These are phyloP conservation scores for Backusella psychrophila DNA, from an alignment of 192 early-diverging fungal genomes.

Conservation along the genomic window DNA sequence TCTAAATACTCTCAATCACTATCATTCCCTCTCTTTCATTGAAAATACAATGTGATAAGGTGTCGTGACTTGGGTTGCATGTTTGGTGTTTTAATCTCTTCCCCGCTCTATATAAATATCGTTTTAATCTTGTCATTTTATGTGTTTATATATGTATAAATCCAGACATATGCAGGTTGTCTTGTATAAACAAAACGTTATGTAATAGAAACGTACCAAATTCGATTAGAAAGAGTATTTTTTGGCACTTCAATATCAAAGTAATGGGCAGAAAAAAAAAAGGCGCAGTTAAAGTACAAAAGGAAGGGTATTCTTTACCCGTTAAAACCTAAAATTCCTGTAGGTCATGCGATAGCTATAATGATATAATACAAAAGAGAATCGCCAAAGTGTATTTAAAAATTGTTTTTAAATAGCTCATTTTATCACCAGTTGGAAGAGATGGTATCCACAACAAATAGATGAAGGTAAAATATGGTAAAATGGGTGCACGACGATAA, in stretches of 20 bases:
- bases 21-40: not conserved
- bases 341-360: not conserved
- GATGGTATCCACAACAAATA: no score
- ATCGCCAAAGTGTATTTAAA: no score
- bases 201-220: not conserved
- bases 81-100: not conserved
- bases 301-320: not conserved
- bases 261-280: not conserved
- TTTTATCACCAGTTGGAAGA: no score
- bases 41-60: slow-evolving; percentile 1
- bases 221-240: not conserved
- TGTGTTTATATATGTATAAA: not conserved
- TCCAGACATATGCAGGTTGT: not conserved
- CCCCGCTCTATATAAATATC: not conserved
- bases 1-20: not conserved
- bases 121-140: not conserved
- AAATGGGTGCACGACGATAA: no score
- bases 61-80: not conserved
- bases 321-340: not conserved
- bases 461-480: no score
- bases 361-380: no score
- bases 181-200: not conserved
- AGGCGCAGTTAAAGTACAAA: not conserved
- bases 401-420: no score
- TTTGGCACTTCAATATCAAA: not conserved